A percentile compares a stretch with the other conserved stretches of the same genome.
Evolutionary conservation across 176 grass and related monocot genomes (phyloP).

Genomic region (Musa acuminata): DNA sequence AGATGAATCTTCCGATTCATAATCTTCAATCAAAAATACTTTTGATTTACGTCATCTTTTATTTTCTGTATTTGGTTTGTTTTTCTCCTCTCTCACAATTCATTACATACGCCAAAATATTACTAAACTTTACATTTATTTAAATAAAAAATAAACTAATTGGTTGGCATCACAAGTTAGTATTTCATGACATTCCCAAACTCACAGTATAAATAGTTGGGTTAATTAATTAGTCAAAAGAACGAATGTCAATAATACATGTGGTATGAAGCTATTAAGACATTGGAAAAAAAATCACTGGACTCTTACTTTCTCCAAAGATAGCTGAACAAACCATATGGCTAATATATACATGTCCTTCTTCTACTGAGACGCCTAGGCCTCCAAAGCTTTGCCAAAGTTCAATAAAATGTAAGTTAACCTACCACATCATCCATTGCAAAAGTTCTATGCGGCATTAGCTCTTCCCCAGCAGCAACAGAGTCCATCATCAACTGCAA

Average conservation of each 20-base stretch:
- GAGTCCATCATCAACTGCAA: conserved; percentile 55
- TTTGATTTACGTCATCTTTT: no score
- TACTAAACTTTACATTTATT: no score
- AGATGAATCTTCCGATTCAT: no score
- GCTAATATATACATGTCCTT: no score
- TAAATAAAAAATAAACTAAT: no score
- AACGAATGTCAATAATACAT: neutral
- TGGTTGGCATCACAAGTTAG: no score
- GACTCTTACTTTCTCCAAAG: neutral
- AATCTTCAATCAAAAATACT: no score
- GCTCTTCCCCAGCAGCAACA: conserved; percentile 38
- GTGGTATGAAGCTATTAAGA: neutral
- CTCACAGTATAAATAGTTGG: neutral
- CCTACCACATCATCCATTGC: neutral
- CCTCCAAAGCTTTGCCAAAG: neutral
- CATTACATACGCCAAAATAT: no score
- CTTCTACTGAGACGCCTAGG: no score
- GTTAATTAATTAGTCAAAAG: neutral
- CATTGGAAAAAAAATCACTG: neutral
- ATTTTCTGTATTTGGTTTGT: no score
- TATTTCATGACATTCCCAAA: neutral
- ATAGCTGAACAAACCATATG: no score
- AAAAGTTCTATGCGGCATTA: conserved; percentile 44
- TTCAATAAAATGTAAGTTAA: neutral
- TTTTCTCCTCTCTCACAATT: no score